These are phyloP conservation scores for Ichthyophthirius multifiliis DNA, from an alignment of 169 alveolate genomes.

Conservation along the genomic window DNA sequence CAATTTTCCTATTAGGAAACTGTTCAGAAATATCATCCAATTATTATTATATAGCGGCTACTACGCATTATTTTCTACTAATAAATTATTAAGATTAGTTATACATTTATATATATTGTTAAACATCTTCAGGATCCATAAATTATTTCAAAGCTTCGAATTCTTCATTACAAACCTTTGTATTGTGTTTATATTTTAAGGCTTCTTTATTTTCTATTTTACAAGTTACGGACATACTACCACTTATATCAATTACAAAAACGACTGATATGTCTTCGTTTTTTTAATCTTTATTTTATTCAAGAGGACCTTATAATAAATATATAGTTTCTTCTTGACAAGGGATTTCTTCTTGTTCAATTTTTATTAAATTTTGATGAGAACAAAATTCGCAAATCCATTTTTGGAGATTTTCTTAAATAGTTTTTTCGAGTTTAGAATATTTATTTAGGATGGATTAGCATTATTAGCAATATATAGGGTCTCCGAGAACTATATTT, in stretches of 20 bases:
- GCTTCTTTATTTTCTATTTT: constrained; percentile 44
- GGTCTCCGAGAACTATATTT: constrained; percentile 36
- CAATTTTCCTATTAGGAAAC: constrained; percentile 60
- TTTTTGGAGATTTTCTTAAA: background rate
- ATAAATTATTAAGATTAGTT: constrained; percentile 47
- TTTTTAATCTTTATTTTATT: constrained; percentile 8
- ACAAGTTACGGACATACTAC: constrained; percentile 67
- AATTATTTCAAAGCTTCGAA: constrained; percentile 38
- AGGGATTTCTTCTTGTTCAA: constrained; percentile 76
- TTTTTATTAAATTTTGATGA: constrained; percentile 28
- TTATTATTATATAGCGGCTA: constrained; percentile 69
- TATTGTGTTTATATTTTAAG: constrained; percentile 41
- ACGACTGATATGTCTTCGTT: constrained; percentile 43
- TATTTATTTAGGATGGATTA: constrained; percentile 26
- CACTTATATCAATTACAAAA: constrained; percentile 69
- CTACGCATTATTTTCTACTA: constrained; percentile 65
- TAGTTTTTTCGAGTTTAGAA: background rate
- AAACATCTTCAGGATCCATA: constrained; percentile 43
- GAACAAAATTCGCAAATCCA: constrained; percentile 81
- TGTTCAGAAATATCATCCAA: constrained; percentile 32
- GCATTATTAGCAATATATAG: constrained; percentile 41
- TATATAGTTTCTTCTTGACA: constrained; percentile 45
- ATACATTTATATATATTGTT: constrained; percentile 30
- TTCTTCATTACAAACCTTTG: constrained; percentile 16
- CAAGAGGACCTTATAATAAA: constrained; percentile 39